These are phyloP conservation scores for Ligustrum vulgare DNA, from an alignment of 257 asterid species.

Conservation along the genomic window DNA sequence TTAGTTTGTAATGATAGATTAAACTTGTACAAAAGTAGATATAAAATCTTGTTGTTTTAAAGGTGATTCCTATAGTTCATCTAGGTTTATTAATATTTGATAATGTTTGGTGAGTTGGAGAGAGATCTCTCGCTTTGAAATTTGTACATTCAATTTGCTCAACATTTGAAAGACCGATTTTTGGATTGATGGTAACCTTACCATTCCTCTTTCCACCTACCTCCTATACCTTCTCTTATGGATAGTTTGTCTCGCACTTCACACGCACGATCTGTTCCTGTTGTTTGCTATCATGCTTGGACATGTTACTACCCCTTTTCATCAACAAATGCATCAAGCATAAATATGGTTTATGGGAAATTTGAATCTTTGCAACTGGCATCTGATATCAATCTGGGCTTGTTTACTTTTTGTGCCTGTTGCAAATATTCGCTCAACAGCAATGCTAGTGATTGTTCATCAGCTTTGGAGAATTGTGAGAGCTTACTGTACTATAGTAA, in stretches of 20 bases:
- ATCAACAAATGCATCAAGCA: not conserved
- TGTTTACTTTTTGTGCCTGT: not conserved
- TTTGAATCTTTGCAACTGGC: not conserved
- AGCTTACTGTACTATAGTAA: slow-evolving; percentile 9
- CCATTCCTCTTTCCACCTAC: not conserved
- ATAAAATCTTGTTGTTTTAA: slow-evolving; percentile 6
- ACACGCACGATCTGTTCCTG: not conserved
- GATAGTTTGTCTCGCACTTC: not conserved
- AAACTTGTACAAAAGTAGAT: slow-evolving; percentile 1
- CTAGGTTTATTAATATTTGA: not conserved
- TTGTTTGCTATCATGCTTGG: not conserved
- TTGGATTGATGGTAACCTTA: slow-evolving; percentile 1
- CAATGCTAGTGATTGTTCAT: not conserved
- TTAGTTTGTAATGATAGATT: not conserved
- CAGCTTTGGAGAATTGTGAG: not conserved
- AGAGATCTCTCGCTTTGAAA: slow-evolving; percentile 16
- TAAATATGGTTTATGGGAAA: slow-evolving; percentile 6
- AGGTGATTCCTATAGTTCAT: slow-evolving; percentile 11
- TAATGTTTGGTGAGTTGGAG: slow-evolving; percentile 14
- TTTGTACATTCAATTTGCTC: slow-evolving; percentile 12
- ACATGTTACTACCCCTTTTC: not conserved
- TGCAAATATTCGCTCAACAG: not conserved
- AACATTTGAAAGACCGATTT: slow-evolving; percentile 5
- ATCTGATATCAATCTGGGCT: not conserved
- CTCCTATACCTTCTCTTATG: not conserved